These are phyloP conservation scores for Chlorella vulgaris DNA, from an alignment of 139 green algal genomes.

Conservation along the genomic window DNA sequence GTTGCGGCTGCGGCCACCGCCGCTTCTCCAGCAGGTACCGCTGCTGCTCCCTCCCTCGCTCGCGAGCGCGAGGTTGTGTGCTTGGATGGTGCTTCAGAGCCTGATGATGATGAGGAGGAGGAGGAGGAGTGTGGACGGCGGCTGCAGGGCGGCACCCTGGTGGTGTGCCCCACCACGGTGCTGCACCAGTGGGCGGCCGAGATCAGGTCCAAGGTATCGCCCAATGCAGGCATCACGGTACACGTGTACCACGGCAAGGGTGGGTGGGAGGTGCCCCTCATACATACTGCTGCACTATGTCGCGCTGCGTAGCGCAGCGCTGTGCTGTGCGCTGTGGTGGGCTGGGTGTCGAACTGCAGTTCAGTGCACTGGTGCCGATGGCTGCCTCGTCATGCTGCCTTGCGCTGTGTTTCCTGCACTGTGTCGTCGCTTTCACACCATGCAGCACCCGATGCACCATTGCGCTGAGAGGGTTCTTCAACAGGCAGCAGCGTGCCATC, in stretches of 20 bases:
- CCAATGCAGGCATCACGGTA: conserved; percentile 45
- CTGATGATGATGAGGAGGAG: background rate
- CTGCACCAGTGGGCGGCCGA: conserved; percentile 89
- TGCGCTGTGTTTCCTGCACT: too few species aligned
- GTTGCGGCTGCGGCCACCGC: too few species aligned
- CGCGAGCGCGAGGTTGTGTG: conserved; percentile 1
- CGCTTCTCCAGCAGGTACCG: background rate
- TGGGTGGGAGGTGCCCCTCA: background rate
- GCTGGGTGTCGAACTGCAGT: too few species aligned
- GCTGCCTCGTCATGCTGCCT: too few species aligned
- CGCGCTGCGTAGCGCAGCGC: too few species aligned
- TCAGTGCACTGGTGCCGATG: too few species aligned
- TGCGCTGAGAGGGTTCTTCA: too few species aligned
- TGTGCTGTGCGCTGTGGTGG: background rate
- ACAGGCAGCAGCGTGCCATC: too few species aligned
- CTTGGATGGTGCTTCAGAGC: conserved; percentile 7
- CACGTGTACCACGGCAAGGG: conserved; percentile 83
- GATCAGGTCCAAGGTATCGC: conserved; percentile 34
- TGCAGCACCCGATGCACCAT: too few species aligned
- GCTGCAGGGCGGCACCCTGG: conserved; percentile 33
- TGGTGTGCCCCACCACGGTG: conserved; percentile 54
- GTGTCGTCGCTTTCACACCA: too few species aligned
- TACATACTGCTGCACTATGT: too few species aligned
- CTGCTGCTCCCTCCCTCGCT: background rate
- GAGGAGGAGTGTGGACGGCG: background rate